phyloP scores from a whole-genome alignment of 1,284 basidiomycete genomes.

The Chalciporus sp. region DNA sequence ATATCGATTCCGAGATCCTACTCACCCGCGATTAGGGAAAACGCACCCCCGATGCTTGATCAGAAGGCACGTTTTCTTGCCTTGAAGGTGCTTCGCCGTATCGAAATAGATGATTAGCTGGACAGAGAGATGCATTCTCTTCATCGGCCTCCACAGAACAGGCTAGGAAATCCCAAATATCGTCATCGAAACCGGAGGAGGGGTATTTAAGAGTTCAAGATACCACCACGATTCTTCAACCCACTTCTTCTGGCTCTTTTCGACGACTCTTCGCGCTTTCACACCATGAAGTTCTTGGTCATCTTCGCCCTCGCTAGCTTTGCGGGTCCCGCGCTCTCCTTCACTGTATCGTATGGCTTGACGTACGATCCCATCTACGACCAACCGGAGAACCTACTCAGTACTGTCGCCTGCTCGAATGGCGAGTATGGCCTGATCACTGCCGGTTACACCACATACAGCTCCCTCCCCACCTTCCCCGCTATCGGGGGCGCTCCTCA shows the following conservation, averaged over 20 bases:
- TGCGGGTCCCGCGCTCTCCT: conserved; percentile 4
- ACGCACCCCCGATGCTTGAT: background rate
- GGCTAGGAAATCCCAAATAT: background rate
- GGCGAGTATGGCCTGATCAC: conserved; percentile 42
- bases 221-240: background rate
- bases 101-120: background rate
- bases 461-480: conserved; percentile 51
- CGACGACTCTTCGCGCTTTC: no score
- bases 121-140: background rate
- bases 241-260: background rate
- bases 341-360: conserved; percentile 15
- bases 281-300: conserved; percentile 17
- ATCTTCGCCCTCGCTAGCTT: conserved; percentile 4
- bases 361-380: conserved; percentile 40
- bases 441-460: conserved; percentile 45
- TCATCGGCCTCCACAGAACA: background rate
- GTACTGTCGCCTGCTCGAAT: conserved; percentile 50
- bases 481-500: conserved; percentile 47
- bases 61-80: no score
- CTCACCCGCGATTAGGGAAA: background rate
- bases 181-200: background rate
- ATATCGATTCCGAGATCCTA: background rate
- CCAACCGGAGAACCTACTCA: conserved; percentile 33
- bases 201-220: conserved; percentile 1
- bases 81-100: background rate